Conservation (phyloP, 139 green algal species). For the Ulvella scutata region DNA sequence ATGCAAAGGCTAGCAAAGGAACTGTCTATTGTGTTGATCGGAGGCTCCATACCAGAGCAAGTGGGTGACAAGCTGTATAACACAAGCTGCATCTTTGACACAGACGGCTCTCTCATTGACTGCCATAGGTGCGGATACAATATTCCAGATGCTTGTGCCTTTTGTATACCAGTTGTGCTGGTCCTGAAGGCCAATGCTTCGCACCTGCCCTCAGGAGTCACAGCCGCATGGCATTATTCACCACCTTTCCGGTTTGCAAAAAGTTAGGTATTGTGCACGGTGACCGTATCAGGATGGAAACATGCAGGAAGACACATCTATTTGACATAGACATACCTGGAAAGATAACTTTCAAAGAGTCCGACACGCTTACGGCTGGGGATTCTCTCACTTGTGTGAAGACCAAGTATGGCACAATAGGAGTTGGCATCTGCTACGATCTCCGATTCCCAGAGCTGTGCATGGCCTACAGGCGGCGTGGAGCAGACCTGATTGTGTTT, state of each 20-base stretch:
- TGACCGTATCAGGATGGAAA: neutral
- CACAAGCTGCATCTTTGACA: slow-evolving; percentile 86
- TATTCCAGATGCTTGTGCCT: no score
- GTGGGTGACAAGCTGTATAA: slow-evolving; percentile 76
- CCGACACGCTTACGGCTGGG: slow-evolving; percentile 65
- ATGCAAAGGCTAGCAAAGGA: slow-evolving; percentile 10
- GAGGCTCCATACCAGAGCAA: slow-evolving; percentile 71
- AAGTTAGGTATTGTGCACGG: no score
- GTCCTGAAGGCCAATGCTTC: neutral
- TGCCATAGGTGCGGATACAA: slow-evolving; percentile 76
- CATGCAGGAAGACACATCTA: slow-evolving; percentile 71
- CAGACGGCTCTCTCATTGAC: slow-evolving; percentile 56
- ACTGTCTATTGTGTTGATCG: slow-evolving; percentile 39
- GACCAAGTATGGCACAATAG: slow-evolving; percentile 65
- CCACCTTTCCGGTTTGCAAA: neutral
- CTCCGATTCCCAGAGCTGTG: slow-evolving; percentile 92
- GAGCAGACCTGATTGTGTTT: slow-evolving; percentile 77
- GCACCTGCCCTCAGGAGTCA: neutral
- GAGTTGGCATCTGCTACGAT: slow-evolving; percentile 96
- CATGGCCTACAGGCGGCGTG: slow-evolving; percentile 56
- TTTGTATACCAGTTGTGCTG: no score
- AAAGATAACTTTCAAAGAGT: slow-evolving; percentile 95
- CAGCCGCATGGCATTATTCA: neutral
- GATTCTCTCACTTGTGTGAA: slow-evolving; percentile 60
- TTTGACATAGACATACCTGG: slow-evolving; percentile 99